phyloP scores from a whole-genome alignment of 1,284 basidiomycete genomes.

The Phenoliferia sp. region DNA sequence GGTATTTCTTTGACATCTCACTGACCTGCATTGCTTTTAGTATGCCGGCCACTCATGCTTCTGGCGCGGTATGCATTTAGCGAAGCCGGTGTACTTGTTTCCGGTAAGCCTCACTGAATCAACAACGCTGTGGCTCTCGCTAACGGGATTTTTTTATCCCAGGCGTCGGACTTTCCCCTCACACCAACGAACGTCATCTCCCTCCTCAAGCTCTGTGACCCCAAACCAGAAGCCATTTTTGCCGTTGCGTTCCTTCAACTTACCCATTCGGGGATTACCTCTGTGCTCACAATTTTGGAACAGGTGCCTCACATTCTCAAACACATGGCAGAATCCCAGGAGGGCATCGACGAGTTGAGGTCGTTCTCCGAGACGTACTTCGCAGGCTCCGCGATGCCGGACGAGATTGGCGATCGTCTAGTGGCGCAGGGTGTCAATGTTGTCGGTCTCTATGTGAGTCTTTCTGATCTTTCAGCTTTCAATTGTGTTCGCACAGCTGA shows the following conservation, averaged over 20 bases:
- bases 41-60: constrained; percentile 13
- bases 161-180: constrained; percentile 51
- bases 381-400: constrained; percentile 46
- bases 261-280: too few relatives aligned
- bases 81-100: constrained; percentile 51
- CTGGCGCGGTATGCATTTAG: constrained; percentile 46
- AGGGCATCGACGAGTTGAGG: constrained; percentile 49
- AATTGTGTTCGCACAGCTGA: not conserved
- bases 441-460: constrained; percentile 52
- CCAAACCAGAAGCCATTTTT: not conserved
- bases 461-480: not conserved
- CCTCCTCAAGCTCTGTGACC: constrained; percentile 8
- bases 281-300: too few relatives aligned
- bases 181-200: constrained; percentile 43
- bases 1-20: not conserved
- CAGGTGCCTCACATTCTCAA: too few relatives aligned
- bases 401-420: constrained; percentile 56
- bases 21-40: not conserved
- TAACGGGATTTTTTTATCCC: constrained; percentile 53
- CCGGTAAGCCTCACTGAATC: too few relatives aligned
- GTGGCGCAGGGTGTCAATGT: constrained; percentile 53
- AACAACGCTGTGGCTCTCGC: constrained; percentile 47
- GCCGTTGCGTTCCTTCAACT: constrained; percentile 46
- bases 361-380: constrained; percentile 49
- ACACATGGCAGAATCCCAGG: constrained; percentile 53